Percentiles rank a stretch among this genome's conserved stretches.
Conservation (phyloP, 352 stramenopile species). For the Phytophthora pistaciae region DNA sequence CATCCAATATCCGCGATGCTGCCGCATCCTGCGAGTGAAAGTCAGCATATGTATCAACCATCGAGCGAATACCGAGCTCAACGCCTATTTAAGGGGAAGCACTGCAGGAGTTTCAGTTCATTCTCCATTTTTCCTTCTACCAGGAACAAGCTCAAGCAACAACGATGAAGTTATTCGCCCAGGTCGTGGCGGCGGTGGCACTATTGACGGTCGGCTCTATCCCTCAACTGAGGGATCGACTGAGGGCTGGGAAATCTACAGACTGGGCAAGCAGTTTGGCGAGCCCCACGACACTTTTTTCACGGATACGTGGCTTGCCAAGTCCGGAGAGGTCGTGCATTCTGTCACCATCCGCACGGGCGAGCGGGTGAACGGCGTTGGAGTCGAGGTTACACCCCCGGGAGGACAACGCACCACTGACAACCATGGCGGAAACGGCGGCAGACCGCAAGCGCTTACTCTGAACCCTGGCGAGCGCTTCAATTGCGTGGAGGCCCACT, state of each 20-base stretch:
- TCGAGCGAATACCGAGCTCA: too few species aligned
- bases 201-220: not conserved
- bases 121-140: not conserved
- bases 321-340: not conserved
- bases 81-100: too few species aligned
- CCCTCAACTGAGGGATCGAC: not conserved
- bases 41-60: too few species aligned
- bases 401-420: not conserved
- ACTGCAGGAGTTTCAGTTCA: not conserved
- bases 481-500: too few species aligned
- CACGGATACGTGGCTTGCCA: not conserved
- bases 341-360: not conserved
- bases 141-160: not conserved
- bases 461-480: not conserved
- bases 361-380: not conserved
- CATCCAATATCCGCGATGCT: too few species aligned
- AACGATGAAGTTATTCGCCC: not conserved
- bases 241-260: not conserved
- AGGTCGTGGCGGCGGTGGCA: not conserved
- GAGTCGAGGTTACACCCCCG: not conserved
- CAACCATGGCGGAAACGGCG: not conserved
- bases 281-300: not conserved
- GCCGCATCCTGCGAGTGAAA: too few species aligned
- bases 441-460: not conserved
- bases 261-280: not conserved